Evolutionary conservation across 2,329 filamentous ascomycete species (phyloP).

Genomic region (Penicillium psychrosexuale): DNA sequence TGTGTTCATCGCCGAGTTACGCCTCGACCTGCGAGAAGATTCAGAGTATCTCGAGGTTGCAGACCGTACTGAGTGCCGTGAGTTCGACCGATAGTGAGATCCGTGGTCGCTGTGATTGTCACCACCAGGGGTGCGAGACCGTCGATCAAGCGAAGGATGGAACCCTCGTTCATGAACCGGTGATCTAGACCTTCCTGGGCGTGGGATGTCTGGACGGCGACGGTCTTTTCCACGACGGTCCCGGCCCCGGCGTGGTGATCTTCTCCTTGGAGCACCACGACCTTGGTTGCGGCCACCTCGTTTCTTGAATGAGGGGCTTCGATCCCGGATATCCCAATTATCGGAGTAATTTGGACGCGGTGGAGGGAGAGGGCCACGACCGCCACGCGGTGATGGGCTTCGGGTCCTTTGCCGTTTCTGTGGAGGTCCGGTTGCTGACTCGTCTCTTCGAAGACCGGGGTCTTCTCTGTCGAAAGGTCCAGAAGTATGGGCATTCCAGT

Average conservation of each 20-base stretch:
- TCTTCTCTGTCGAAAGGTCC: conserved; percentile 23
- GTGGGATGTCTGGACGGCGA: conserved; percentile 28
- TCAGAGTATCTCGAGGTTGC: conserved; percentile 30
- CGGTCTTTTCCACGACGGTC: conserved; percentile 33
- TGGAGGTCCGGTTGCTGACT: conserved; percentile 31
- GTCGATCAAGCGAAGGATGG: conserved; percentile 26
- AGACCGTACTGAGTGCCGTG: conserved; percentile 35
- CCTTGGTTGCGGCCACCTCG: conserved; percentile 35
- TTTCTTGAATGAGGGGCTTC: conserved; percentile 36
- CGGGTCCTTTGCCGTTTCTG: conserved; percentile 42
- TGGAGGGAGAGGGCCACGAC: conserved; percentile 15
- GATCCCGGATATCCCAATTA: conserved; percentile 37
- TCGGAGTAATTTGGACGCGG: conserved; percentile 30
- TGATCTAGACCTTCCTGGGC: conserved; percentile 32
- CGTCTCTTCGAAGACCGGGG: conserved; percentile 26
- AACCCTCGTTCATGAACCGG: conserved; percentile 28
- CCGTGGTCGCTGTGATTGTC: conserved; percentile 27
- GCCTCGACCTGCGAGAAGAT: conserved; percentile 24
- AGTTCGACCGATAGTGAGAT: conserved; percentile 33
- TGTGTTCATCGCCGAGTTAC: conserved; percentile 26
- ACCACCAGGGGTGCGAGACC: conserved; percentile 28
- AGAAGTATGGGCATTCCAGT: conserved; percentile 17
- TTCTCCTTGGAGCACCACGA: conserved; percentile 33
- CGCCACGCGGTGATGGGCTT: conserved; percentile 39
- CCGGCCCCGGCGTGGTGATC: conserved; percentile 35